A percentile compares a stretch with the other conserved stretches of the same genome.
Evolutionary conservation across 2,329 filamentous ascomycete species (phyloP).

Genomic region (Pochonia chlamydosporia): DNA sequence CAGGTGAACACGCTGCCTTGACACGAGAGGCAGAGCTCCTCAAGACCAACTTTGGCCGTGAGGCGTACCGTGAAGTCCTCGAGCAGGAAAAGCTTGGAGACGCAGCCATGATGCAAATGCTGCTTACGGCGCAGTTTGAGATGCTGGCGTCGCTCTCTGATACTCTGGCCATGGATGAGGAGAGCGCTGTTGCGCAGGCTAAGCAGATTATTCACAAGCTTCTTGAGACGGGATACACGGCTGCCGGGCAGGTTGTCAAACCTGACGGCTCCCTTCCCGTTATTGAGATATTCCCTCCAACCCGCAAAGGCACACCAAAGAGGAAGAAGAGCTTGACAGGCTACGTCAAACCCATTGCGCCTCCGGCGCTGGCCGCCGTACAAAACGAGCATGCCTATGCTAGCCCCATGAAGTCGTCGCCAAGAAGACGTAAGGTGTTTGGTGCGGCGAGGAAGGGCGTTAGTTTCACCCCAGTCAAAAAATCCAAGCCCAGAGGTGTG

Average conservation of each 20-base stretch:
- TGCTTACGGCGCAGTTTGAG: slow-evolving; percentile 88
- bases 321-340: slow-evolving; percentile 50
- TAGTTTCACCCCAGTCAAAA: slow-evolving; percentile 76
- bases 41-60: slow-evolving; percentile 75
- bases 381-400: slow-evolving; percentile 23
- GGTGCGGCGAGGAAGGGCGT: slow-evolving; percentile 61
- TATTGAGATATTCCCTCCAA: slow-evolving; percentile 64
- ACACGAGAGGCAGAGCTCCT: slow-evolving; percentile 80
- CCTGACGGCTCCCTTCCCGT: slow-evolving; percentile 66
- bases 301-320: slow-evolving; percentile 70
- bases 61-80: slow-evolving; percentile 68
- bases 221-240: slow-evolving; percentile 67
- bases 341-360: slow-evolving; percentile 37
- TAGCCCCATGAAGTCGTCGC: slow-evolving; percentile 66
- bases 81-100: slow-evolving; percentile 83
- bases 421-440: slow-evolving; percentile 67
- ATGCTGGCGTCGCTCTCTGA: slow-evolving; percentile 78
- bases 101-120: slow-evolving; percentile 69
- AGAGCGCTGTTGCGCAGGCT: slow-evolving; percentile 75
- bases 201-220: slow-evolving; percentile 72
- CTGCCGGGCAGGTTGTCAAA: slow-evolving; percentile 80
- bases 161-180: slow-evolving; percentile 75
- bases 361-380: slow-evolving; percentile 33
- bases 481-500: slow-evolving; percentile 70
- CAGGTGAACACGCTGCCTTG: slow-evolving; percentile 61